Evolutionary conservation across 2,329 filamentous ascomycete species (phyloP).

Genomic region (Verticillium albo-atrum): DNA sequence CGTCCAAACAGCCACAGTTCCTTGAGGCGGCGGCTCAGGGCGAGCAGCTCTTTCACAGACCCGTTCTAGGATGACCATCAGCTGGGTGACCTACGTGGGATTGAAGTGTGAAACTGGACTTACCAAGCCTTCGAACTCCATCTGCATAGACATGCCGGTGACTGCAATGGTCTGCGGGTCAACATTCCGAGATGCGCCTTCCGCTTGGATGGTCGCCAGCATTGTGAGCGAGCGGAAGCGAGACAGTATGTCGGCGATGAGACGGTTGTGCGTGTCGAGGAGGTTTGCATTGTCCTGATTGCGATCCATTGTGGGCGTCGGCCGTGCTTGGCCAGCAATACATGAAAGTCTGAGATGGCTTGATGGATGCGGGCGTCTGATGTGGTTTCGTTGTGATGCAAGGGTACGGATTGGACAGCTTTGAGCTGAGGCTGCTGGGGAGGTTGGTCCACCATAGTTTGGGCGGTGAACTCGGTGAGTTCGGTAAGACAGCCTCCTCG

Average conservation of each 20-base stretch:
- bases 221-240: conserved; percentile 39
- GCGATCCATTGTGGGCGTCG: background rate
- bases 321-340: background rate
- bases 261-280: conserved; percentile 36
- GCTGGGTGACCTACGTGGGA: background rate
- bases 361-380: too few species aligned
- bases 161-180: conserved; percentile 37
- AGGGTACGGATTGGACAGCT: too few species aligned
- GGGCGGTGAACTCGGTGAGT: too few species aligned
- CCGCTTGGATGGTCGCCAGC: conserved; percentile 36
- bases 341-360: too few species aligned
- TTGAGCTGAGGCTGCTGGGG: too few species aligned
- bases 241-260: conserved; percentile 38
- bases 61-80: conserved; percentile 24
- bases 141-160: conserved; percentile 37
- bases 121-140: conserved; percentile 40
- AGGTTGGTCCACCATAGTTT: too few species aligned
- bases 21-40: conserved; percentile 38
- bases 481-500: too few species aligned
- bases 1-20: conserved; percentile 41
- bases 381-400: too few species aligned
- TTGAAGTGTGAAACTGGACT: background rate
- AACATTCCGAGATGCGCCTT: conserved; percentile 28
- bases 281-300: conserved; percentile 6
- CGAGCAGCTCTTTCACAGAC: conserved; percentile 39